Base-by-base conservation (phyloP, 805 yeast genomes). In the Metschnikowia peoriensis region DNA sequence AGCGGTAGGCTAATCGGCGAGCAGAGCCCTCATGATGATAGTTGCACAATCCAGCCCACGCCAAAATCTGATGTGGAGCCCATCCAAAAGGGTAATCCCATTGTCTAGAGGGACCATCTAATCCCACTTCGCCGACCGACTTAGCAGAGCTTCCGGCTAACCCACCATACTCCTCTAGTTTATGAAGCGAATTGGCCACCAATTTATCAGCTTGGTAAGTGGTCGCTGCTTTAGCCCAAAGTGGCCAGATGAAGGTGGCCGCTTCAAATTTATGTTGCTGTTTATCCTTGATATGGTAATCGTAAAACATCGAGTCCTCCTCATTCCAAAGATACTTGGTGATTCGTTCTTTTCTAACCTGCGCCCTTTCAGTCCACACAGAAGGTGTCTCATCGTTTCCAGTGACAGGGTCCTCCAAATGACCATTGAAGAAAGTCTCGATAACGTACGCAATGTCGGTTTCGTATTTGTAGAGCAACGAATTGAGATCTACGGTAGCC, bases 71-170 rank as follows among this genome's bases (percentile, higher is more conserved):
- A 66, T 94, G 98, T 3, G 99, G 98, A 0, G 98, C 97, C 99
- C 99, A 93, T 1, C 98, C 98, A 64, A 75, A 89, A 1, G 99
- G 99, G 68, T 86, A 94, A 68, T 93, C 99, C 99, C 99, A 93
- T 71, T 93, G 99, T 67, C 98, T 78, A 11, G 86, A 82, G n/a
- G 96, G 97, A 62, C 90, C 76, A 41, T 81, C 76, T 15, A 88
- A 69, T 1, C 86, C 82, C 38, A 89, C 71, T 28, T 77, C 81
- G 39, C 97, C 96, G 59, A 96, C 74, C 2, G 92, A 84, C 57
- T 77, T 67, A 59, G 82, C 78, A 0, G 97, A 86, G 38, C 97
- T 96, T 0, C 96, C 85, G 1, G 84, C 96, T 9, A 93, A 68
- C 0, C 99, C 99, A 27, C 99, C 98, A 54, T 79, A 77, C 66